Base-by-base conservation (phyloP, 768 basidiomycete species). In the Boletus speciosus region DNA sequence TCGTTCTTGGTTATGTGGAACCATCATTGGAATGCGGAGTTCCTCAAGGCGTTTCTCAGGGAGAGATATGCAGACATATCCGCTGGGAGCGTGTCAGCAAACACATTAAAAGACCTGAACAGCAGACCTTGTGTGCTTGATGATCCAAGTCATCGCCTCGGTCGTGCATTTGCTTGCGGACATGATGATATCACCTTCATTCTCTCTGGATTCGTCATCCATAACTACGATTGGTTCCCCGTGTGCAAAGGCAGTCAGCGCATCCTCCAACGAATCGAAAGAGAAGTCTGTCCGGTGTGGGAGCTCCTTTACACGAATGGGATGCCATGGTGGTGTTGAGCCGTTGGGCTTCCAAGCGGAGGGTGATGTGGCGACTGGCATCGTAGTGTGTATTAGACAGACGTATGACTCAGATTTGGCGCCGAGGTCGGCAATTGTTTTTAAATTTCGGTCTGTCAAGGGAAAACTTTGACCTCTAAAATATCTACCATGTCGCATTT, bases 101-200 rank as follows among this genome's bases (percentile, higher is more conserved):
- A 50, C 23, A 34, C 16, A 40, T 19, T 15, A 31, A 40, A 12
- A 40, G 12, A n/a, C 8, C 14, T 6, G 29, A 37, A 31, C 23
- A 15, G 70, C 82, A 55, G 48, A 95, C 96, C 93, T 97, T 0
- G 93, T 92, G 69, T 95, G 86, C 66, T 89, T 88, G 69, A 99
- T 94, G 82, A 99, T 89, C 93, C 93, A 99, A 1, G 97, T 96
- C 97, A 99, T 98, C 66, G 94, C 91, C 72, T 98, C 91, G 1
- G 93, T 91, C 37, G 94, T 93, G 60, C 91, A 85, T 48, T 84
- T 81, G 25, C 79, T 78, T 3, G 84, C 97, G 14, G 96, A 84
- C 65, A 93, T 88, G 66, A 98, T 93, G 54, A 99, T 74, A 71
- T 99, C 97, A 2, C 97, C 96, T 68, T 99, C 97, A 68, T 99